Base-by-base conservation (phyloP, 352 stramenopile genomes). In the Phytopythium sindhum region DNA sequence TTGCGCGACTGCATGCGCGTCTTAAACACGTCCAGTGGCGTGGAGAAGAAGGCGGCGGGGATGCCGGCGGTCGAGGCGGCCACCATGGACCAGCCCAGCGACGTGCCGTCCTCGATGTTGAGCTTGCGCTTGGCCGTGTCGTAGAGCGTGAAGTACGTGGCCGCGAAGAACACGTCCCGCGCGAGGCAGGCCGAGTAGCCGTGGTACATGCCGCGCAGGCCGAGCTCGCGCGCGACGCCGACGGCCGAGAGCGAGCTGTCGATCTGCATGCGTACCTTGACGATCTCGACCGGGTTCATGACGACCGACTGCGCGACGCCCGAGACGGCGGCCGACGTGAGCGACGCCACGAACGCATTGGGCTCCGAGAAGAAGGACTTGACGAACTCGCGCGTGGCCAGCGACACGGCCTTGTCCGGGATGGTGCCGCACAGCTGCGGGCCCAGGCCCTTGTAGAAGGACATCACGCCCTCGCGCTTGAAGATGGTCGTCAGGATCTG, bases 261-360 rank as follows among this genome's bases (percentile, higher is more conserved):
- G 65, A 93, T 75, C 64, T 93, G 84, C 81, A 93, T 89, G 57
- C 84, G 84, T 31, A 93, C 84, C 61, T 93, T 93, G 57, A 93
- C 80, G 44, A 93, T 85, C 70, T 93, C 84, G 17, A 93, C 84
- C 0, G 84, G 84, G 63, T 93, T 93, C 84, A 93, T 93, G 8
- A 93, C 84, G 44, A 93, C 63, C 10, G 81, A 91, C 68, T 93
- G 84, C 65, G 76, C 82, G 54, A 91, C 65, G 26, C 84, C 84
- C 31, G 84, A 90, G 17, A 73, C 70, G 5, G 82, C 80, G 39
- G 84, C 84, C n/a, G 84, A 91, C 31, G 72, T 75, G 33, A 93
- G 61, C 47, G 84, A 93, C n/a, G 81, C 81, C 57, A 78, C 65
- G 61, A 93, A 91, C 48, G 76, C 79, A 66, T 86, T 88, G 33